These are phyloP conservation scores for Penicillium steckii DNA, from an alignment of 495 filamentous ascomycete genomes.

Conservation along the genomic window DNA sequence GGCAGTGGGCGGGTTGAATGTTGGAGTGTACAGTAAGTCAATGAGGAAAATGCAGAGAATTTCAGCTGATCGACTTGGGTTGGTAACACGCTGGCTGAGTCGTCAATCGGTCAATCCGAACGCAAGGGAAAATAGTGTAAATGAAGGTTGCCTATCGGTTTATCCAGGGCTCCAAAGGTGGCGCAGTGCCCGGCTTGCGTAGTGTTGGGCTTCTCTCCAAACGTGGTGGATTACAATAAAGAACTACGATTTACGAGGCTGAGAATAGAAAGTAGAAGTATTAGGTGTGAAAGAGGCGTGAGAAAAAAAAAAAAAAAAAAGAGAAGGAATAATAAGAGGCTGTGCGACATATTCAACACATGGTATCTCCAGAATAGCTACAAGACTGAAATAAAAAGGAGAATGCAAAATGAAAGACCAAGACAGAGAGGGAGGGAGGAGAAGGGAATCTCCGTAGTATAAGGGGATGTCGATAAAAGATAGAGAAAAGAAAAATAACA, in stretches of 20 bases:
- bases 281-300: not conserved
- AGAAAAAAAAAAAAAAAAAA: not conserved
- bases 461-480: slow-evolving; percentile 16
- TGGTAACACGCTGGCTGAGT: slow-evolving; percentile 8
- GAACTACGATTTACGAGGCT: slow-evolving; percentile 5
- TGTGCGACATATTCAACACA: slow-evolving; percentile 23
- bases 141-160: slow-evolving; percentile 22
- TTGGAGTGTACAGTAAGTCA: not conserved
- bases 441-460: slow-evolving; percentile 15
- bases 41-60: not conserved
- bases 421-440: slow-evolving; percentile 12
- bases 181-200: slow-evolving; percentile 23
- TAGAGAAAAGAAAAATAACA: slow-evolving; percentile 12
- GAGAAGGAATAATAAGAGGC: slow-evolving; percentile 1
- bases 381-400: slow-evolving; percentile 15
- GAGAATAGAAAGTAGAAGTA: not conserved
- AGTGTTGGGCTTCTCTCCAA: slow-evolving; percentile 8
- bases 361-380: slow-evolving; percentile 37
- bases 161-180: slow-evolving; percentile 10
- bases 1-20: slow-evolving; percentile 8
- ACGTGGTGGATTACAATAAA: slow-evolving; percentile 6
- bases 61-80: not conserved
- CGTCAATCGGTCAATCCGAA: slow-evolving; percentile 11
- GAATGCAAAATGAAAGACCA: slow-evolving; percentile 11
- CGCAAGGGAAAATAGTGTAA: slow-evolving; percentile 16